Evolutionary conservation across 1,284 basidiomycete genomes (phyloP), one percentile per base, ranked within the genome.

Genomic region (Naganishia cerealis): DNA sequence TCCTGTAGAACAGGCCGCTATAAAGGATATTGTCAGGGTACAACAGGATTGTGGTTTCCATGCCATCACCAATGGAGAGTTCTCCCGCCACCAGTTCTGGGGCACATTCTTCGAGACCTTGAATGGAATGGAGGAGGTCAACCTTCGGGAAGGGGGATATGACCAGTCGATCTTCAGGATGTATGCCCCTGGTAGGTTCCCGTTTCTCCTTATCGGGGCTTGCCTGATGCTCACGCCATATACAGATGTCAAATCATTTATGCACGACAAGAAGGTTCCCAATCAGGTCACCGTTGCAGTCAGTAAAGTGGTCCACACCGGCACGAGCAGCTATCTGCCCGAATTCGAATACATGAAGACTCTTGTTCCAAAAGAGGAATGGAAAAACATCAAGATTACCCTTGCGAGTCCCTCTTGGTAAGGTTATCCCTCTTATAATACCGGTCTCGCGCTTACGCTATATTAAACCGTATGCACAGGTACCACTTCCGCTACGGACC

Each of bases 361-460:
- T 39, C 65, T 77, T 12, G 75, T 80, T 4, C 73, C 77, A 3
- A 57, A 72, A 29, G 59, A 52, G 0, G 53, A 52, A 39, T 58
- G 56, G 54, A 53, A 42, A 18, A 42, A 85, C 73, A 84, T 90
- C 77, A 91, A 91, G 78, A 78, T 91, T 70, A 90, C 88, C 10
- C 85, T 91, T 78, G 88, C 86, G 72, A 85, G 87, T 0, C 89
- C 89, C 3, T 86, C 87, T 29, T 90, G 88, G 89, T 63, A 26
- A 29, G 61, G 13, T 12, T 24, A 33, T 33, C 2, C 29, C 29
- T 33, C 5, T n/a, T 13, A 12, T n/a, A 9, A 12, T 9, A 2
- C 38, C 15, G 12, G 7, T 29, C 24, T 13, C 24, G 9, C 21
- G 21, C 61, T 33, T 46, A 16, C 39, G 13, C 38, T 26, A 7